phyloP scores from a whole-genome alignment of 169 alveolate genomes.

The Plasmodium cynomolgi region DNA sequence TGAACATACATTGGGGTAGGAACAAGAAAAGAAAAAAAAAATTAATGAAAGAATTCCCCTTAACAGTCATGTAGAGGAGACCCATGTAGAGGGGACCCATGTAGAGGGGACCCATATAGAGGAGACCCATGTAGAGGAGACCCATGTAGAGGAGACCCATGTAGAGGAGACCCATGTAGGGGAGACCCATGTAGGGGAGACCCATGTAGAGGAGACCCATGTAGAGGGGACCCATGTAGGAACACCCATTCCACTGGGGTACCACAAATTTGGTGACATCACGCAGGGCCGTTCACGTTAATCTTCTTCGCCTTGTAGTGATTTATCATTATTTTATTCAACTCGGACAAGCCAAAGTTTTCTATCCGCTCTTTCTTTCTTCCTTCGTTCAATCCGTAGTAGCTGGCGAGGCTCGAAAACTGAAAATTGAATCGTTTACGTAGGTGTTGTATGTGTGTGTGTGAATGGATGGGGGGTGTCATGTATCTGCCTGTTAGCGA shows the following conservation, averaged over 20 bases:
- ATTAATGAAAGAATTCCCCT: neutral
- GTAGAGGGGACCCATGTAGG: neutral
- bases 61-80: neutral
- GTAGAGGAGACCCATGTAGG: neutral
- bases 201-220: neutral
- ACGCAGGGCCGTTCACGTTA: slow-evolving; percentile 26
- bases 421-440: slow-evolving; percentile 4
- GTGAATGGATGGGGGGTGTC: neutral
- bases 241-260: neutral
- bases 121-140: neutral
- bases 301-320: slow-evolving; percentile 71
- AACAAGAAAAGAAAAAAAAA: neutral
- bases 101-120: neutral
- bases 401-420: slow-evolving; percentile 47
- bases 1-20: neutral
- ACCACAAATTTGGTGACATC: slow-evolving; percentile 1
- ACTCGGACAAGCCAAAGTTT: slow-evolving; percentile 69
- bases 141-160: too few species aligned
- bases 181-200: neutral
- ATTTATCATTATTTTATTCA: slow-evolving; percentile 71
- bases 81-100: neutral
- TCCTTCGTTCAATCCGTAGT: slow-evolving; percentile 39
- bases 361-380: slow-evolving; percentile 9
- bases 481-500: neutral
- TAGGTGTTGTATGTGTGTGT: neutral